A percentile compares a stretch with the other conserved stretches of the same genome.
Conservation (phyloP, 164 flowering plant species). For the Saururus chinensis region DNA sequence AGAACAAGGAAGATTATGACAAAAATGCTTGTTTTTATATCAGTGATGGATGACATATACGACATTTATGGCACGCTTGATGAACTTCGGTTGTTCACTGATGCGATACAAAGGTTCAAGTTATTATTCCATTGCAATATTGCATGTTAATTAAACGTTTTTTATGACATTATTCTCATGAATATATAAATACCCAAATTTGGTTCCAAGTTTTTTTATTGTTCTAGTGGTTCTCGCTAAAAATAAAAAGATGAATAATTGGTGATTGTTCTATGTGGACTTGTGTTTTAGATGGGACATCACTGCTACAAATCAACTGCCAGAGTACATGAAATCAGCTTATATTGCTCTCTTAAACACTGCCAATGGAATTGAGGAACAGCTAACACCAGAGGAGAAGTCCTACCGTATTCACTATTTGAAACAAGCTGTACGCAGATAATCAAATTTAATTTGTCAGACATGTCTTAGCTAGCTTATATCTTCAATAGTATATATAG, state of each 20-base stretch:
- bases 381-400: not conserved
- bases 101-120: no score
- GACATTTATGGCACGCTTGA: no score
- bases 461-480: no score
- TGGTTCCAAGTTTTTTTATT: no score
- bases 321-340: not conserved
- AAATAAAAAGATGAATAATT: no score
- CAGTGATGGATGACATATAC: conserved; percentile 7
- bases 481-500: not conserved
- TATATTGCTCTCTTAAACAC: not conserved
- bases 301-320: not conserved
- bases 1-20: not conserved
- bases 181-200: no score
- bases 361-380: not conserved
- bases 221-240: no score
- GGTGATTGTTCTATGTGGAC: no score
- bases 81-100: no score
- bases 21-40: not conserved
- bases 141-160: not conserved
- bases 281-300: not conserved
- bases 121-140: not conserved
- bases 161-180: not conserved
- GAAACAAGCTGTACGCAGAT: not conserved
- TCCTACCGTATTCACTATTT: not conserved
- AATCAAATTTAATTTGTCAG: no score